phyloP scores from a whole-genome alignment of 2,329 filamentous ascomycete species.

The Biscogniauxia mediterranea region DNA sequence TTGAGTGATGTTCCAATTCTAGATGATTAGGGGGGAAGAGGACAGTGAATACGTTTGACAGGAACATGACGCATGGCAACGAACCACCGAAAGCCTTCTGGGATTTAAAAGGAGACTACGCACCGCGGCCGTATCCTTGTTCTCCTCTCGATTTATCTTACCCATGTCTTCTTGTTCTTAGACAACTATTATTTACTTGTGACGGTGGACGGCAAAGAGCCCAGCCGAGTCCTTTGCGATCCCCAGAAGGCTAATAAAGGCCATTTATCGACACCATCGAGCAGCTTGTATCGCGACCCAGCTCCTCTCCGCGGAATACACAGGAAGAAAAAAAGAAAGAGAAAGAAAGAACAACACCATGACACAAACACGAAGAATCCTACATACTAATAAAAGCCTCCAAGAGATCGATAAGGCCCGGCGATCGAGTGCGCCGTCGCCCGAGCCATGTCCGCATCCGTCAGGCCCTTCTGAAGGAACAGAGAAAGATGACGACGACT shows the following conservation, averaged over 20 bases:
- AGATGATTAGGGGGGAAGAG: neutral
- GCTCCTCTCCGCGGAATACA: neutral
- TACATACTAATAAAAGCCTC: neutral
- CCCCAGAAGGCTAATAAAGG: neutral
- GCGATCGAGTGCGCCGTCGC: conserved; percentile 23
- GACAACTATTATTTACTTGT: neutral
- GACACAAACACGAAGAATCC: neutral
- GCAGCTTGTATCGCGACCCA: neutral
- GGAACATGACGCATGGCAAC: neutral
- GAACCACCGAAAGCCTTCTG: neutral
- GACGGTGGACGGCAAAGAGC: neutral
- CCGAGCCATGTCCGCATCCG: conserved; percentile 20
- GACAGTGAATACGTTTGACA: conserved; percentile 1
- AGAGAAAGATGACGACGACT: neutral
- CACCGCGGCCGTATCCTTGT: neutral
- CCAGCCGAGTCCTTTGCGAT: neutral
- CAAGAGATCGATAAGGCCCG: conserved; percentile 17
- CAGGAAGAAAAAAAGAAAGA: neutral
- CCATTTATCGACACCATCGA: neutral
- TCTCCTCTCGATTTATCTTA: neutral
- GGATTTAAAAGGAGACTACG: neutral
- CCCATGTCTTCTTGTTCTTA: neutral
- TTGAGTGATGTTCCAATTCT: conserved; percentile 5
- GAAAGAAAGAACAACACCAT: neutral
- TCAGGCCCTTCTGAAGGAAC: conserved; percentile 5